Percentiles rank a stretch among this genome's conserved stretches.
These are phyloP conservation scores for Calonectria multiphialidica DNA, from an alignment of 2,329 filamentous ascomycete genomes.

Conservation along the genomic window DNA sequence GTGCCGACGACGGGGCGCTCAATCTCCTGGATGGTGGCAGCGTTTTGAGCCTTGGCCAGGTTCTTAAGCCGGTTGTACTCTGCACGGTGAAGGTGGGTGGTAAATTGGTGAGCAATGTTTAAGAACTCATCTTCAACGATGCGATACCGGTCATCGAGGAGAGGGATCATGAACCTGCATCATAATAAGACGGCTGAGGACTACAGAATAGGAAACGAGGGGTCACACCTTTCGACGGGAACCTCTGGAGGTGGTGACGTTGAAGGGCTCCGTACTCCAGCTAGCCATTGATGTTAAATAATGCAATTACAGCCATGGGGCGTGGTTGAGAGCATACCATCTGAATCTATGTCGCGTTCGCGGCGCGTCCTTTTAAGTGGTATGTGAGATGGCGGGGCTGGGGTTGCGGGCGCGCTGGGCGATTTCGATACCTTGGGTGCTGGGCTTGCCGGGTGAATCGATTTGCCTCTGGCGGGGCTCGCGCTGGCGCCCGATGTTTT, in stretches of 20 bases:
- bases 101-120: conserved; percentile 76
- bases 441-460: conserved; percentile 24
- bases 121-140: conserved; percentile 90
- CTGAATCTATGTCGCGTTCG: conserved; percentile 38
- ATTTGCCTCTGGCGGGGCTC: conserved; percentile 16
- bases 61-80: conserved; percentile 79
- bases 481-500: conserved; percentile 47
- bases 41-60: conserved; percentile 66
- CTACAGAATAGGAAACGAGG: neutral
- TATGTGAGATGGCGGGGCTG: conserved; percentile 9
- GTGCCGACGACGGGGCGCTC: conserved; percentile 63
- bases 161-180: conserved; percentile 71
- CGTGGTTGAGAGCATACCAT: conserved; percentile 33
- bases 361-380: conserved; percentile 32
- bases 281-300: conserved; percentile 18
- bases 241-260: conserved; percentile 66
- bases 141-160: conserved; percentile 78
- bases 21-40: conserved; percentile 62
- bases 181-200: neutral
- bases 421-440: conserved; percentile 2
- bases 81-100: conserved; percentile 80
- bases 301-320: neutral
- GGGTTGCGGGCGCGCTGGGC: conserved; percentile 13
- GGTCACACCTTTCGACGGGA: conserved; percentile 57
- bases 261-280: conserved; percentile 54